Evolutionary conservation across 2,329 filamentous ascomycete species (phyloP), one percentile per base, ranked within the genome.

Genomic region (Ophiostoma pallidulum): DNA sequence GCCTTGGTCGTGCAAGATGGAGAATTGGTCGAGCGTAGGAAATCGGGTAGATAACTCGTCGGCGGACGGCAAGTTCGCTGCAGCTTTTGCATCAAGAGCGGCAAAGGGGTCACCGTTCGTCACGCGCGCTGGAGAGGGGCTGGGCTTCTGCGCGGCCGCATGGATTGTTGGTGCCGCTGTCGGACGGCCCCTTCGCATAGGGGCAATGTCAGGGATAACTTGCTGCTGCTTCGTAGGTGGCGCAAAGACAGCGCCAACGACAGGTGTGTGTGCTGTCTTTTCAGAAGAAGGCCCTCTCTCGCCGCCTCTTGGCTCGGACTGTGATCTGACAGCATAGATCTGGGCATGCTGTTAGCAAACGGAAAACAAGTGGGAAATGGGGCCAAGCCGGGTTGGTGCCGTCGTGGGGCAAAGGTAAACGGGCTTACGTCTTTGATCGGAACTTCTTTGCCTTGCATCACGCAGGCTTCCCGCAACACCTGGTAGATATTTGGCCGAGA

Each of bases 1-100:
- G 3, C 86, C 85, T 52, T 86, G 78, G 53, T 97, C 89, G 56
- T 94, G 88, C 38, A 96, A 69, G 16, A 98, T 71, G 3, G 91
- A 83, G 60, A 98, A 98, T 56, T 97, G 87, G 58, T 97, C 90
- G 20, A 98, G 72, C 6, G 87, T 90, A 0, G 92, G 92, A 56
- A 96, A 98, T 45, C 85, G 78, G 24, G 80, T 75, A 0, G 91
- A 88, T 22, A 96, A 70, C 59, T 97, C 91, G 56, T 97, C 92
- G 2, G 73, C 71, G 19, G 77, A 73, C 3, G 6, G 18, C 8
- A 69, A 69, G 20, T 68, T 58, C 55, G 70, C 55, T 53, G 66
- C 64, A 29, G 74, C 68, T 48, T 76, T 81, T 2, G 83, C 76
- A 62, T 98, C 92, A 22, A 98, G 74, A 0, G 87, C 88, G 16